Evolutionary conservation across 1,284 basidiomycete species (phyloP).

Genomic region (Ganoderma sinense): DNA sequence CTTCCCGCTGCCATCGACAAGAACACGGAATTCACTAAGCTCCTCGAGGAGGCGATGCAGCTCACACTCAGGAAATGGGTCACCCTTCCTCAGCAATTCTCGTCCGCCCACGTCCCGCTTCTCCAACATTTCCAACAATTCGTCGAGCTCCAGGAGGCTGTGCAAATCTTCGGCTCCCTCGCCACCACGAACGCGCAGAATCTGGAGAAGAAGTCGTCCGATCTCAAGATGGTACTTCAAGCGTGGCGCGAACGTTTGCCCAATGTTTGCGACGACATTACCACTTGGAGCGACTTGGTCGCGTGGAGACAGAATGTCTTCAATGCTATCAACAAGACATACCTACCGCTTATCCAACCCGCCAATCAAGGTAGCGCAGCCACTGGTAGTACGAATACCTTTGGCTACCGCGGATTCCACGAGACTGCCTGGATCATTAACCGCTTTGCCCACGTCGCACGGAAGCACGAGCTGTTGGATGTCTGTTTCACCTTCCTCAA

Average conservation of each 20-base stretch:
- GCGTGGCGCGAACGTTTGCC: conserved; percentile 98
- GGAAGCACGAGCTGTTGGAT: conserved; percentile 96
- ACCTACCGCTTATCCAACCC: conserved; percentile 86
- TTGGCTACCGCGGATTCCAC: conserved; percentile 98
- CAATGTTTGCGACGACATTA: conserved; percentile 97
- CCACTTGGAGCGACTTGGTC: conserved; percentile 98
- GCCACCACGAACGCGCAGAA: conserved; percentile 90
- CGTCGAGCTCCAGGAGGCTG: conserved; percentile 96
- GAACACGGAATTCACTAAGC: conserved; percentile 83
- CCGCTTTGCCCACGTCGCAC: conserved; percentile 98
- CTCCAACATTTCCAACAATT: conserved; percentile 99
- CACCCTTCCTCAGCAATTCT: conserved; percentile 85
- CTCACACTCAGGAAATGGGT: conserved; percentile 97
- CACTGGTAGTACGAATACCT: conserved; percentile 78
- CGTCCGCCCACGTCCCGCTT: conserved; percentile 92
- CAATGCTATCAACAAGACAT: conserved; percentile 95
- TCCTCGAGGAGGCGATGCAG: conserved; percentile 97
- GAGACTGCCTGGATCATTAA: conserved; percentile 99
- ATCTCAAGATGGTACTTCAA: conserved; percentile 95
- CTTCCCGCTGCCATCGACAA: conserved; percentile 71
- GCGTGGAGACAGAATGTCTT: conserved; percentile 97
- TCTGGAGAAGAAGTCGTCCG: conserved; percentile 93
- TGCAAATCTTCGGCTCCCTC: conserved; percentile 93
- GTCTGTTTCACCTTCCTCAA: conserved; percentile 96
- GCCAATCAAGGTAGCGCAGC: conserved; percentile 56